Percentiles rank a stretch among this genome's conserved stretches.
phyloP scores from a whole-genome alignment of 1,284 basidiomycete species.

The Exobasidium rhododendri region DNA sequence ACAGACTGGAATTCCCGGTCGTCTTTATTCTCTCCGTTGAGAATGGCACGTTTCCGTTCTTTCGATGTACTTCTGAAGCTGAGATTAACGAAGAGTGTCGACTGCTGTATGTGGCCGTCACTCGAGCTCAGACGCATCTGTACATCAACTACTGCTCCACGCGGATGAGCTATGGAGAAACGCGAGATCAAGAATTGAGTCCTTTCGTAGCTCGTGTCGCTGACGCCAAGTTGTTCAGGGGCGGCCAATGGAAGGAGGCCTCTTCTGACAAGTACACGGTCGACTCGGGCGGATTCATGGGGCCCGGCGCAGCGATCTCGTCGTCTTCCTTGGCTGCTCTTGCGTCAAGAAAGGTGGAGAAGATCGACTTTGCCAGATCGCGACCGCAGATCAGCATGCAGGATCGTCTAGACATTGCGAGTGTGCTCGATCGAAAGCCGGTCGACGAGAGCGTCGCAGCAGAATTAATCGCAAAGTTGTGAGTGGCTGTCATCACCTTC shows the following conservation, averaged over 20 bases:
- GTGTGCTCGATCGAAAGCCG: background rate
- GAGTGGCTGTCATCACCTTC: too few species aligned
- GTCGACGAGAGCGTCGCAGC: background rate
- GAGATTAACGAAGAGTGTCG: constrained; percentile 79
- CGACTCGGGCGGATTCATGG: background rate
- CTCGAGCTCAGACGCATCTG: constrained; percentile 74
- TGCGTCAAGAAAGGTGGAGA: background rate
- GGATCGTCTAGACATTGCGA: constrained; percentile 6
- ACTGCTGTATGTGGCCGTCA: constrained; percentile 84
- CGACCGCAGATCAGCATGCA: background rate
- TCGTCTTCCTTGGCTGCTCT: background rate
- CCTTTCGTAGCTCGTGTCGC: constrained; percentile 10
- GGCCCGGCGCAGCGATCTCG: background rate
- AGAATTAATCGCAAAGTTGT: constrained; percentile 6
- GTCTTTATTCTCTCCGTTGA: constrained; percentile 69
- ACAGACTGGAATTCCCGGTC: constrained; percentile 83
- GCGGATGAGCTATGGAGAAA: constrained; percentile 32
- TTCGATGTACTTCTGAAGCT: constrained; percentile 63
- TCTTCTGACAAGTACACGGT: background rate
- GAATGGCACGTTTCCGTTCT: constrained; percentile 73
- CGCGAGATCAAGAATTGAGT: background rate
- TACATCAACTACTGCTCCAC: constrained; percentile 60
- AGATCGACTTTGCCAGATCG: background rate
- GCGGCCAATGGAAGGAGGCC: background rate
- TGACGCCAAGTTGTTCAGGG: background rate